A percentile compares a stretch with the other conserved stretches of the same genome.
Conservation (phyloP, 495 filamentous ascomycete genomes). For the Astrothelium subdiscretum region DNA sequence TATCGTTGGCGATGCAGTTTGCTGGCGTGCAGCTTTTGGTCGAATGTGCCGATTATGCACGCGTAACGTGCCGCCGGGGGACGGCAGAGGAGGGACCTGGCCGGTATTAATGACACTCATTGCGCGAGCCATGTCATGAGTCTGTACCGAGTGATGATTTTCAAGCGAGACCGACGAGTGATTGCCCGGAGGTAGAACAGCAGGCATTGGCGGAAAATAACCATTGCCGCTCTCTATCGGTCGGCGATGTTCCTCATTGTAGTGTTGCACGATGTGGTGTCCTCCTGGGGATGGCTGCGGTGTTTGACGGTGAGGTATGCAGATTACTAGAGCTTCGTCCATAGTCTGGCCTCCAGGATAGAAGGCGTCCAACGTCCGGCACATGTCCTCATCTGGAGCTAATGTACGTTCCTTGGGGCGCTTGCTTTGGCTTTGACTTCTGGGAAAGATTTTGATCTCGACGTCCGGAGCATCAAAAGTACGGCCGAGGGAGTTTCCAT, state of each 20-base stretch:
- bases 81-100: conserved; percentile 70
- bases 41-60: conserved; percentile 37
- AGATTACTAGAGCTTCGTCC: conserved; percentile 85
- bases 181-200: conserved; percentile 26
- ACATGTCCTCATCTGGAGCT: conserved; percentile 78
- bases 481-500: conserved; percentile 79
- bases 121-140: conserved; percentile 26
- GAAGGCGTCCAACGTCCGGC: conserved; percentile 65
- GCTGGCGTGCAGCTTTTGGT: conserved; percentile 53
- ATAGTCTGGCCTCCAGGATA: conserved; percentile 82
- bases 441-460: conserved; percentile 49
- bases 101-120: conserved; percentile 73
- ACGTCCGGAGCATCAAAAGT: conserved; percentile 86
- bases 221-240: conserved; percentile 66
- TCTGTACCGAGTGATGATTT: neutral
- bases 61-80: conserved; percentile 52
- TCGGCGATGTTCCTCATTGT: conserved; percentile 46
- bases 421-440: conserved; percentile 38
- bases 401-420: conserved; percentile 48
- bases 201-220: conserved; percentile 84
- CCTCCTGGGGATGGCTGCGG: conserved; percentile 67
- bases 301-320: conserved; percentile 70
- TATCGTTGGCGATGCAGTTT: conserved; percentile 72
- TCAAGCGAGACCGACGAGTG: conserved; percentile 27
- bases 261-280: conserved; percentile 42